Base-by-base conservation (phyloP, 805 yeast species). In the Ogataea neopini region DNA sequence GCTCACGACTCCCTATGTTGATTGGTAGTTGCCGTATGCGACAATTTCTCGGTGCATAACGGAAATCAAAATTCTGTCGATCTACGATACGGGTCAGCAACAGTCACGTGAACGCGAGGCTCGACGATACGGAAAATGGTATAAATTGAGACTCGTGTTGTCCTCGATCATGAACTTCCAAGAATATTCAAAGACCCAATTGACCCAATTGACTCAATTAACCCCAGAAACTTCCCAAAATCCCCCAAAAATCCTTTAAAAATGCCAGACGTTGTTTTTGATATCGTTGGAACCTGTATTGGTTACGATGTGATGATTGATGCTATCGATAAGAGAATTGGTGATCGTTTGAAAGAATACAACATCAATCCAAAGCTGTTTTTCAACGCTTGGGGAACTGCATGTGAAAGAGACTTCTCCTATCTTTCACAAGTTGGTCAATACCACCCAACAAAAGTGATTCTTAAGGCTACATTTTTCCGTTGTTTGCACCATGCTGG, bases 331-430 rank as follows among this genome's bases (percentile, higher is more conserved):
- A 25, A 36, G 17, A 54, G 59, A 33, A 34, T 60, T 19, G 62
- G 62, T 18, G 51, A 48, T 4, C 49, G 47, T 33, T 47, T 60
- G 32, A 39, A 25, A 25, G 34, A 43, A 2, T 47, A 47, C 39
- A 45, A 53, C 15, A 54, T 60, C 25, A 50, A 52, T 38, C 10
- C 55, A 6, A 35, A 44, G 37, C 50, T 45, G 6, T 54, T 56
- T 33, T 56, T 56, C 53, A 47, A 42, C 41, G 54, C 54, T 4
- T 56, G 60, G 60, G 49, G 52, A 9, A 47, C 53, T 44, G 96
- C 96, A 15, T 83, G 92, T 84, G 92, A 94, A 8, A 90, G 97
- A 96, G 92, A 91, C 53, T 67, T 62, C 54, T 44, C 66, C 11
- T 63, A 55, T 30, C 50, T 63, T 25, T 59, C 64, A 15, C 63